Conservation (phyloP, 2,329 filamentous ascomycete species). For the Hypoxylon sp. region DNA sequence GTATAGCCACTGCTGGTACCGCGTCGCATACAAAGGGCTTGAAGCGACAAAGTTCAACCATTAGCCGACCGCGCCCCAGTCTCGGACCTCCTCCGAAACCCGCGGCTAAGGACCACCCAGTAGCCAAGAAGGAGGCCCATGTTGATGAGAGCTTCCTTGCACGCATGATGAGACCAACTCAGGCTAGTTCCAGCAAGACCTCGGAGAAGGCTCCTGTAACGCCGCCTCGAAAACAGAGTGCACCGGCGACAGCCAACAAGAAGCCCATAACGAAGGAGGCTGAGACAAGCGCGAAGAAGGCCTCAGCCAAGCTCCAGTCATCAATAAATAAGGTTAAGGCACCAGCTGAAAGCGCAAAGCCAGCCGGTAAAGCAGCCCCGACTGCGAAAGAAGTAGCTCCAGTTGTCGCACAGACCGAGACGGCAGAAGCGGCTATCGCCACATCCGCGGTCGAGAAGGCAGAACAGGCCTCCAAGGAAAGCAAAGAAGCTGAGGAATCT, state of each 20-base stretch:
- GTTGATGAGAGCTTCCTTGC: constrained; percentile 81
- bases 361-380: constrained; percentile 38
- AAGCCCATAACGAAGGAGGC: constrained; percentile 44
- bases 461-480: constrained; percentile 24
- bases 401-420: constrained; percentile 45
- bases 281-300: constrained; percentile 50
- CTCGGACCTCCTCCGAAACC: constrained; percentile 73
- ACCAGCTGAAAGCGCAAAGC: constrained; percentile 42
- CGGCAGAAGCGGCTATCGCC: constrained; percentile 43
- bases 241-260: constrained; percentile 35
- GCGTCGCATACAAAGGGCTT: constrained; percentile 55
- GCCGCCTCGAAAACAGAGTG: constrained; percentile 62
- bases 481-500: constrained; percentile 9
- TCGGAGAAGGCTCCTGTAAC: constrained; percentile 72
- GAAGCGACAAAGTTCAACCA: constrained; percentile 63
- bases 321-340: constrained; percentile 48
- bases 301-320: constrained; percentile 47
- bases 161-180: constrained; percentile 86
- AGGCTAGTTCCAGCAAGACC: constrained; percentile 76
- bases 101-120: constrained; percentile 63
- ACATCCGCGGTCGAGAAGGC: constrained; percentile 42
- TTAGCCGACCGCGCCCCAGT: constrained; percentile 65
- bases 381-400: constrained; percentile 50
- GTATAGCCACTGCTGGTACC: constrained; percentile 53
- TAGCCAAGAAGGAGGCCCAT: constrained; percentile 66